These are phyloP conservation scores for Cryptococcus hybrid DNA, from an alignment of 1,284 basidiomycete species.

Conservation along the genomic window DNA sequence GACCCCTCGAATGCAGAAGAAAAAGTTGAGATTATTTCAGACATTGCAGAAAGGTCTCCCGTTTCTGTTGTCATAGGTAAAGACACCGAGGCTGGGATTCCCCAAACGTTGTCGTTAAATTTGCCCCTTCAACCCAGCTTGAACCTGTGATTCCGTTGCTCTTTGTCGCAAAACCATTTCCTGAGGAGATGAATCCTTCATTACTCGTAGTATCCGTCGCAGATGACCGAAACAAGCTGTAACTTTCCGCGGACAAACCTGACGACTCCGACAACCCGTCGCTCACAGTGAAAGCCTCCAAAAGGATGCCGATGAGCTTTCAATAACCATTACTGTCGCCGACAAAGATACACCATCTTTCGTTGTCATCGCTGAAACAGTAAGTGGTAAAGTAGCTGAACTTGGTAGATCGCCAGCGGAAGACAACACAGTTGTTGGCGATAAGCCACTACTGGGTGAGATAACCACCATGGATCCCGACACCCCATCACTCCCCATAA, in stretches of 20 bases:
- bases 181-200: background rate
- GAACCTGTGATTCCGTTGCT: background rate
- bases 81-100: background rate
- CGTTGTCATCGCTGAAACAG: no score
- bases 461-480: background rate
- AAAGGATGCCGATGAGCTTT: no score
- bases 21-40: background rate
- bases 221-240: background rate
- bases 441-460: background rate
- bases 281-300: background rate
- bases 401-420: no score
- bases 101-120: no score
- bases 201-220: background rate
- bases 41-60: background rate
- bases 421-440: background rate
- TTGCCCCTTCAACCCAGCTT: background rate
- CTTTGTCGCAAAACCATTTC: background rate
- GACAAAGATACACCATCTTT: no score
- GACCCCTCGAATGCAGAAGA: background rate
- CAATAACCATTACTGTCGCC: no score
- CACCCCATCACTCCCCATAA: background rate
- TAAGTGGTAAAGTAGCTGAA: no score
- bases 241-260: background rate
- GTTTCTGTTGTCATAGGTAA: background rate
- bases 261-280: background rate